Conservation (phyloP, 768 basidiomycete genomes). For the Termitomyces sp. region DNA sequence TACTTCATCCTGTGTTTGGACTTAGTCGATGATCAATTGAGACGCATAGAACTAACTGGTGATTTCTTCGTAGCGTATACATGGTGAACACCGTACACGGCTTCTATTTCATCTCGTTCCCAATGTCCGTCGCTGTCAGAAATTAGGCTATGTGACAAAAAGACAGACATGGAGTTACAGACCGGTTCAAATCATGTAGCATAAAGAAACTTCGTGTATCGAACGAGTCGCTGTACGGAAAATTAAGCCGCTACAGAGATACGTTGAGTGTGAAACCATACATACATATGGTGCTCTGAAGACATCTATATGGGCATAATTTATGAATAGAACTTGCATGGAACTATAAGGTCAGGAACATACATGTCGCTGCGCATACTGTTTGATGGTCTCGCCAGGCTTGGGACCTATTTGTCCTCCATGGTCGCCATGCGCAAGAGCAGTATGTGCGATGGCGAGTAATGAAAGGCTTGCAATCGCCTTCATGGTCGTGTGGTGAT, state of each 20-base stretch:
- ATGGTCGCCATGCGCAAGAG: slow-evolving; percentile 57
- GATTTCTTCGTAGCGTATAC: slow-evolving; percentile 81
- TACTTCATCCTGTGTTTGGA: slow-evolving; percentile 52
- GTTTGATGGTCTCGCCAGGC: slow-evolving; percentile 58
- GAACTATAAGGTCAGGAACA: slow-evolving; percentile 26
- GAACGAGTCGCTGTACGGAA: slow-evolving; percentile 63
- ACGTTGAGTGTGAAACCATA: slow-evolving; percentile 24
- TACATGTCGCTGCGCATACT: slow-evolving; percentile 92
- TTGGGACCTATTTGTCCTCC: slow-evolving; percentile 31
- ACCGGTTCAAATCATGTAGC: slow-evolving; percentile 90
- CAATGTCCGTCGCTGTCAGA: slow-evolving; percentile 68
- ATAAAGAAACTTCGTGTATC: slow-evolving; percentile 89
- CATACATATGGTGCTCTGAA: slow-evolving; percentile 81
- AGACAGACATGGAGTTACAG: slow-evolving; percentile 12
- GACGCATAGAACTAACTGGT: slow-evolving; percentile 34
- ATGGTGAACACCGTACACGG: slow-evolving; percentile 95
- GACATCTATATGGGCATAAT: slow-evolving; percentile 58
- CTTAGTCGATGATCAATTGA: background rate
- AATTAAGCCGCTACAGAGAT: slow-evolving; percentile 3
- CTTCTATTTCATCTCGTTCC: slow-evolving; percentile 87
- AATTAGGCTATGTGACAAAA: background rate
- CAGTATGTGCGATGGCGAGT: slow-evolving; percentile 26
- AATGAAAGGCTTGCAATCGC: slow-evolving; percentile 37
- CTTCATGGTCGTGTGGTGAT: slow-evolving; percentile 34
- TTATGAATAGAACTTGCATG: slow-evolving; percentile 10